Evolutionary conservation across 305 asterid species (phyloP).

Genomic region (Fraxinus angustifolia): DNA sequence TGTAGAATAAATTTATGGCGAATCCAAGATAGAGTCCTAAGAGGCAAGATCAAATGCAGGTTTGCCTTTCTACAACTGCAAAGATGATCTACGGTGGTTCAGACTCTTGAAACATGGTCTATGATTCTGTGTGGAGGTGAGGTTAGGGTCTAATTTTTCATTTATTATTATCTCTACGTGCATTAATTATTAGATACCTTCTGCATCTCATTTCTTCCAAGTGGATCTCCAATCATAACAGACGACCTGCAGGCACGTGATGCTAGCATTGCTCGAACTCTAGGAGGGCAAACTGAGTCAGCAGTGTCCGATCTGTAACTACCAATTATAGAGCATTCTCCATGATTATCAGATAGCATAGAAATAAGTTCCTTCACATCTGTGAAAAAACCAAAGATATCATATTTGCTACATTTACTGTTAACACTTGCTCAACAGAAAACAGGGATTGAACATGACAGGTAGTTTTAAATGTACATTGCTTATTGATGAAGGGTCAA

Average conservation of each 20-base stretch:
- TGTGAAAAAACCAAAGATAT: constrained; percentile 24
- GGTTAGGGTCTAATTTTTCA: not conserved
- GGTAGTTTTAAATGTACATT: not conserved
- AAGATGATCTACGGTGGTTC: not conserved
- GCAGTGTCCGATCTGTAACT: constrained; percentile 66
- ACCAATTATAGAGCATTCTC: constrained; percentile 74
- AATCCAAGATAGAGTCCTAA: not conserved
- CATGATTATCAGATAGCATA: constrained; percentile 73
- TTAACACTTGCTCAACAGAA: not conserved
- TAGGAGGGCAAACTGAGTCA: constrained; percentile 90
- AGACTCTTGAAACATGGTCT: not conserved
- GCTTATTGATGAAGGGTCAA: not conserved
- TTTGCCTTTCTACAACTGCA: not conserved
- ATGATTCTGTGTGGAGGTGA: not conserved
- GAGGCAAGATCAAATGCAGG: not conserved
- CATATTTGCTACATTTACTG: not conserved
- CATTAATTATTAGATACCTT: constrained; percentile 43
- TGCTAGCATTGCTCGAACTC: constrained; percentile 87
- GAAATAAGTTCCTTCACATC: constrained; percentile 86
- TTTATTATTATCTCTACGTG: not conserved
- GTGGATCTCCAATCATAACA: constrained; percentile 86
- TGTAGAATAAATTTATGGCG: not conserved
- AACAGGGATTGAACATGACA: not conserved
- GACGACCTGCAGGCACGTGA: constrained; percentile 97
- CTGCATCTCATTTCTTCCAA: constrained; percentile 82